Conservation (phyloP, 495 filamentous ascomycete species). For the Neurospora sp. region DNA sequence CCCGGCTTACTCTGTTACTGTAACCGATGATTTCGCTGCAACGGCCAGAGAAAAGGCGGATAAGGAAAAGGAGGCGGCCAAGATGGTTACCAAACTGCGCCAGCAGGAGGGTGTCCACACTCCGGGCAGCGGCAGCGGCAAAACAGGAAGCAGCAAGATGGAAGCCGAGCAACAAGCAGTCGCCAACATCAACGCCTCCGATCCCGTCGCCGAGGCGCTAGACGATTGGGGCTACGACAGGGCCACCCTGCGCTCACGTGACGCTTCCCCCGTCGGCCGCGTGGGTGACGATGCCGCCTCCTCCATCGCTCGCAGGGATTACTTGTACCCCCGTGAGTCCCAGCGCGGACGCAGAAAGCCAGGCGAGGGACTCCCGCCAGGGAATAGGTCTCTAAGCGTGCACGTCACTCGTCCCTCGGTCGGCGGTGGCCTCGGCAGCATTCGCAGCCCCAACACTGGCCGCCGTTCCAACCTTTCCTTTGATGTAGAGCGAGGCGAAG, state of each 20-base stretch:
- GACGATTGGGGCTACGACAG: conserved; percentile 33
- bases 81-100: conserved; percentile 38
- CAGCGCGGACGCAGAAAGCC: conserved; percentile 37
- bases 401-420: conserved; percentile 23
- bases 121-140: background rate
- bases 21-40: conserved; percentile 54
- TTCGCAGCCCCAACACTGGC: background rate
- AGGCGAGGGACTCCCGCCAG: conserved; percentile 28
- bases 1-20: conserved; percentile 63
- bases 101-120: background rate
- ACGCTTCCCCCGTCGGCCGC: conserved; percentile 21
- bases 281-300: conserved; percentile 14
- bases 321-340: conserved; percentile 24
- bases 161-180: conserved; percentile 26
- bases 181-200: conserved; percentile 26
- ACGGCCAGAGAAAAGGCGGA: conserved; percentile 48
- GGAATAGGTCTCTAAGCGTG: conserved; percentile 16
- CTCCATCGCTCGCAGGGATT: conserved; percentile 9
- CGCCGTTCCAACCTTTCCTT: conserved; percentile 9
- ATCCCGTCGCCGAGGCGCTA: conserved; percentile 25
- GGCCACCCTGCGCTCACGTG: conserved; percentile 22
- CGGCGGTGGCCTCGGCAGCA: conserved; percentile 3
- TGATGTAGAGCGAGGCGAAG: conserved; percentile 21
- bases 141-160: conserved; percentile 8
- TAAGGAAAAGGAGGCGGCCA: conserved; percentile 50